Evolutionary conservation across 495 filamentous ascomycete genomes (phyloP), one percentile per base, ranked within the genome.

Genomic region (Penicillium odoratum): DNA sequence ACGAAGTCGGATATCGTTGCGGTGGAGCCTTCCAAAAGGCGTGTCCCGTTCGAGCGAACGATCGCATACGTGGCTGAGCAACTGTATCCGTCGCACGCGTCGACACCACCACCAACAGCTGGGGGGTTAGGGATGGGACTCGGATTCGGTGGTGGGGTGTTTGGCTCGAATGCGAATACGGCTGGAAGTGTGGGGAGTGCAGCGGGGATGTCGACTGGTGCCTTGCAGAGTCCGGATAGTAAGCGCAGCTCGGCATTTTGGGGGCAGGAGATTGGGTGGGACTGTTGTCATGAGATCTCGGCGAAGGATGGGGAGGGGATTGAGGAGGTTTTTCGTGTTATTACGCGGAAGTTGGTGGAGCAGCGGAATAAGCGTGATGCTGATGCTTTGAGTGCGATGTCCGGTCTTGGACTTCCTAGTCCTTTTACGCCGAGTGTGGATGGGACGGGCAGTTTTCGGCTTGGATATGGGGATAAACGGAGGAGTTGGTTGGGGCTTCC

Each of bases 251-350:
- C 84, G 36, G 90, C 89, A 5, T 93, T 95, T 68, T 96, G 92
- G 92, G 90, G 88, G 3, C 89, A 94, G 65, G 92, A 97, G 63
- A 86, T 90, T 7, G 91, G 91, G 10, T 97, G 92, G 92, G 93
- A 97, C 66, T 93, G 90, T 60, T 97, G 93, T 65, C 93, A 98
- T 73, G 93, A 98, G 76, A 93, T 98, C 63, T 91, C 87, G 64
- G 93, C 93, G 25, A 90, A 92, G 78, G 90, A 90, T 67, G 94
- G 94, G 16, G 93, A 98, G 77, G 93, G 93, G 4, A 91, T 98
- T 10, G 94, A 98, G 51, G 94, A 98, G 76, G 93, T 98, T 0
- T 98, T 98, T 63, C 83, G 92, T 0, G 93, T 97, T 16, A 94
- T 97, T 40, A 92, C 93, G 38, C 78, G 94, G 65, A 97, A 97